phyloP scores from a whole-genome alignment of 2,329 filamentous ascomycete species.

The Alternaria postmessia region DNA sequence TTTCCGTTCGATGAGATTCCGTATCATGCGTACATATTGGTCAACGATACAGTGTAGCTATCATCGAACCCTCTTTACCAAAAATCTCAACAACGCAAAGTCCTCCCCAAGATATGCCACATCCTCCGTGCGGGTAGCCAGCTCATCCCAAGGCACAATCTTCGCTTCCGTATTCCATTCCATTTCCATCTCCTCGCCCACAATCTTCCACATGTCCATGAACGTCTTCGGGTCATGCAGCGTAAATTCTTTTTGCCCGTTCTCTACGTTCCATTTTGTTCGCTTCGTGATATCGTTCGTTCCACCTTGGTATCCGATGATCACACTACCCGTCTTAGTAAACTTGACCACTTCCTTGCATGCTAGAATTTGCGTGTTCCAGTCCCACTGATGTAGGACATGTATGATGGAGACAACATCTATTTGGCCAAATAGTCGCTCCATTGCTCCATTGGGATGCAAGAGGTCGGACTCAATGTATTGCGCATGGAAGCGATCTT shows the following conservation, averaged over 20 bases:
- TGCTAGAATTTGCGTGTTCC: neutral
- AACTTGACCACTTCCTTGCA: too few relatives aligned
- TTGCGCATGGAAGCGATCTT: neutral
- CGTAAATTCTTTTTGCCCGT: neutral
- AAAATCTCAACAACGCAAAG: neutral
- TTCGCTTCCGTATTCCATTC: neutral
- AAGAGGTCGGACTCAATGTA: neutral
- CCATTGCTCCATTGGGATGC: neutral
- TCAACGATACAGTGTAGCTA: neutral
- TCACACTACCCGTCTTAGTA: too few relatives aligned
- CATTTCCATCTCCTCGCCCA: neutral
- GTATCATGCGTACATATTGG: neutral
- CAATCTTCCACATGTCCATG: neutral
- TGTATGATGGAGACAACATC: neutral
- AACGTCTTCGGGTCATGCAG: neutral
- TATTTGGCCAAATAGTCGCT: too few relatives aligned
- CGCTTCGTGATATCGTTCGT: neutral
- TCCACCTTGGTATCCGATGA: neutral
- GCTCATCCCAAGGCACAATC: neutral
- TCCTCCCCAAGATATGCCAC: neutral
- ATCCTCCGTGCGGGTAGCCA: neutral
- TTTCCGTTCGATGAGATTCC: neutral
- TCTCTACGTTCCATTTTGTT: neutral
- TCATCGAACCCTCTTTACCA: neutral
- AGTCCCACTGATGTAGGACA: neutral